These are phyloP conservation scores for Phytopythium oedochilum DNA, from an alignment of 352 stramenopile genomes.

Conservation along the genomic window DNA sequence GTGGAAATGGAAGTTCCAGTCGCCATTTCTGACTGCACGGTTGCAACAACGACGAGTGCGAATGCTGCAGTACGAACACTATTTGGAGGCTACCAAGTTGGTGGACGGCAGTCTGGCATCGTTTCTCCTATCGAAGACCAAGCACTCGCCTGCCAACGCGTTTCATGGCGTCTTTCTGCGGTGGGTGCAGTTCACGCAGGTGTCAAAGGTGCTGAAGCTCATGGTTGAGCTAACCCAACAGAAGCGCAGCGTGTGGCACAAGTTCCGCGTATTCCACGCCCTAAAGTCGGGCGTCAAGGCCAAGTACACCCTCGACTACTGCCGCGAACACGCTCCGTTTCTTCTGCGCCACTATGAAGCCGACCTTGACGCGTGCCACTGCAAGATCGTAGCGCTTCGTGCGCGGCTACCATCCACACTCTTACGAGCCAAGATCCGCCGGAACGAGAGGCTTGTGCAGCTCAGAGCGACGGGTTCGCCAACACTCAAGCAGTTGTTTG, in stretches of 20 bases:
- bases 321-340: conserved; percentile 21
- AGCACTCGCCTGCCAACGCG: conserved; percentile 37
- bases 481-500: conserved; percentile 73
- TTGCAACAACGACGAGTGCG: conserved; percentile 29
- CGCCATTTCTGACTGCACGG: conserved; percentile 23
- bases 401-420: conserved; percentile 22
- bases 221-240: conserved; percentile 18
- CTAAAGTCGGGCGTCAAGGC: conserved; percentile 35
- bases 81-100: conserved; percentile 17
- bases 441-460: conserved; percentile 20
- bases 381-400: conserved; percentile 36
- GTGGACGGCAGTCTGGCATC: conserved; percentile 28
- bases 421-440: conserved; percentile 18
- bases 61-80: conserved; percentile 38
- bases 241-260: conserved; percentile 30
- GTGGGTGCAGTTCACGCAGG: conserved; percentile 55
- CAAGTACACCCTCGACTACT: conserved; percentile 34
- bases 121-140: conserved; percentile 28
- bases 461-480: conserved; percentile 39
- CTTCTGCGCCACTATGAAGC: conserved; percentile 33
- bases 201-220: conserved; percentile 14
- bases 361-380: conserved; percentile 44
- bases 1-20: conserved; percentile 52
- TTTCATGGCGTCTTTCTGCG: conserved; percentile 45
- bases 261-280: conserved; percentile 34